Evolutionary conservation across 2,329 filamentous ascomycete genomes (phyloP).

Genomic region (Fusarium pininemorale): DNA sequence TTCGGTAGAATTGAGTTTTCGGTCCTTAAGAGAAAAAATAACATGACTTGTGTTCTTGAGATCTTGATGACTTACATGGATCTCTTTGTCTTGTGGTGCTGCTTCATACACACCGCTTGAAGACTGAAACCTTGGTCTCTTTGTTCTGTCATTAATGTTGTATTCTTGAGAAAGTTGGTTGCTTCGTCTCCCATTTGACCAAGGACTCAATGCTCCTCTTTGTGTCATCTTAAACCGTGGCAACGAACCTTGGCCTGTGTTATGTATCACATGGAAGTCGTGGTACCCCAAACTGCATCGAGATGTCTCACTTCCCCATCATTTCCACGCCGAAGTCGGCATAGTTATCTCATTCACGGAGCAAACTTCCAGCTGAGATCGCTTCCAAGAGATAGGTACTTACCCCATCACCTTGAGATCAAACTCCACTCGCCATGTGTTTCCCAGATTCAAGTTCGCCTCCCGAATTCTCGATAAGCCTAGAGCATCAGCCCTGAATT

Average conservation of each 20-base stretch:
- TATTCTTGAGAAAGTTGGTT: neutral
- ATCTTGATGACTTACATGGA: constrained; percentile 6
- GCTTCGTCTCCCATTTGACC: neutral
- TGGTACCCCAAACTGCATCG: constrained; percentile 12
- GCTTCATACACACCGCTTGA: constrained; percentile 23
- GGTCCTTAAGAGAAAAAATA: neutral
- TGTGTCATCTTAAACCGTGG: constrained; percentile 9
- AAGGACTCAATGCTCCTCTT: neutral
- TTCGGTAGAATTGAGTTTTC: neutral
- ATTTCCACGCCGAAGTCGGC: constrained; percentile 19
- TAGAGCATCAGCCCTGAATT: constrained; percentile 7
- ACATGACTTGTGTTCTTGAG: neutral
- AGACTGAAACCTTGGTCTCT: constrained; percentile 10
- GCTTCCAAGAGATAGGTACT: neutral
- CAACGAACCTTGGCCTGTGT: constrained; percentile 16
- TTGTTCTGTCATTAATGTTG: constrained; percentile 15
- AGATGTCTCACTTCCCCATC: constrained; percentile 26
- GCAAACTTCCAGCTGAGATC: neutral
- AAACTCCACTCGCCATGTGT: constrained; percentile 35
- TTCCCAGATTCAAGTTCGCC: constrained; percentile 11
- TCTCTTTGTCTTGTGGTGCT: constrained; percentile 6
- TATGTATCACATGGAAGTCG: constrained; percentile 10
- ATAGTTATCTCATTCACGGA: neutral
- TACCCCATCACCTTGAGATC: constrained; percentile 5
- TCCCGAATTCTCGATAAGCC: neutral